Conservation (phyloP, 192 early-diverging fungal genomes). For the Backusella tarrabulga region DNA sequence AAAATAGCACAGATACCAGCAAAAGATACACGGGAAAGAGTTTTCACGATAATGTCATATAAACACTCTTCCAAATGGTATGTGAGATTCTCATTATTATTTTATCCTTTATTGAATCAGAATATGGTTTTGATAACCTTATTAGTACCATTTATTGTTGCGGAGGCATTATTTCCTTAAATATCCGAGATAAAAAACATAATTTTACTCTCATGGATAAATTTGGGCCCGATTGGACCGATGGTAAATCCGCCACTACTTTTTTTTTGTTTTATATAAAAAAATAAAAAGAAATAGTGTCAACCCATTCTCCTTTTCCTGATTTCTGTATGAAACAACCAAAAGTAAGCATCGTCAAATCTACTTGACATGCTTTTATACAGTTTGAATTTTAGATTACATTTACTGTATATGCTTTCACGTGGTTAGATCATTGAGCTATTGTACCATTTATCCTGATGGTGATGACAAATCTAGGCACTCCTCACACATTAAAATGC, state of each 20-base stretch:
- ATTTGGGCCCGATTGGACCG: slow-evolving; percentile 7
- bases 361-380: neutral
- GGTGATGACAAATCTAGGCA: neutral
- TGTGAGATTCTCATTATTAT: neutral
- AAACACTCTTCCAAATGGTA: neutral
- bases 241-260: neutral
- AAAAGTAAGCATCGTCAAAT: neutral
- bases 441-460: neutral
- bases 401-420: neutral
- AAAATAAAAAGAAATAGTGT: neutral
- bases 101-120: neutral
- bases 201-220: slow-evolving; percentile 3
- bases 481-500: slow-evolving; percentile 6
- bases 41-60: neutral
- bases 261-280: neutral
- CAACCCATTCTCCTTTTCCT: neutral
- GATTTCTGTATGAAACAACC: neutral
- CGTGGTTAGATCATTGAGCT: slow-evolving; percentile 2
- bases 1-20: neutral
- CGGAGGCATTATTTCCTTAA: neutral
- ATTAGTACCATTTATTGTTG: neutral
- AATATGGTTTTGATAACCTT: neutral
- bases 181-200: neutral
- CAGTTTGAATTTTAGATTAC: neutral
- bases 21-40: neutral